Percentiles rank a stretch among this genome's conserved stretches.
Conservation (phyloP, 1,284 basidiomycete species). For the Boletus austroedulis region DNA sequence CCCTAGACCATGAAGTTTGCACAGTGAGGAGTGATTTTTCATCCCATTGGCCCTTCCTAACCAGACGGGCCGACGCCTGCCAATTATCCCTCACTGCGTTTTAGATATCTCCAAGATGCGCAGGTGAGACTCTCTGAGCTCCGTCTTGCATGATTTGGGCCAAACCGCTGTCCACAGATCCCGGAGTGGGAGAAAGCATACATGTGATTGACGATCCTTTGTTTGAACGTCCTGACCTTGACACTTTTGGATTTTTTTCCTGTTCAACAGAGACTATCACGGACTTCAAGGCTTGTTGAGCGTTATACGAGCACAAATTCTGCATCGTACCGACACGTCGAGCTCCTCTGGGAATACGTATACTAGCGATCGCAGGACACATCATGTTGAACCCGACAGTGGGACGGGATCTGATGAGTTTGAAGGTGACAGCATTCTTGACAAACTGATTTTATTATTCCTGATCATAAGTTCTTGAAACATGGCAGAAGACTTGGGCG, state of each 20-base stretch:
- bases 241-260: background rate
- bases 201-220: conserved; percentile 47
- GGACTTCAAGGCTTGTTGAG: conserved; percentile 68
- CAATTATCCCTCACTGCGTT: too few species aligned
- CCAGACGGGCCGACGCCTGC: too few species aligned
- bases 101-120: conserved; percentile 65
- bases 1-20: conserved; percentile 51
- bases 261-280: conserved; percentile 59
- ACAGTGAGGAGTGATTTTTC: conserved; percentile 38
- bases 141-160: background rate
- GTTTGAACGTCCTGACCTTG: background rate
- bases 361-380: background rate
- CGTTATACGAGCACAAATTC: conserved; percentile 43
- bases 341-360: conserved; percentile 9
- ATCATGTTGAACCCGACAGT: background rate
- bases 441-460: background rate
- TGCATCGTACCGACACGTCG: conserved; percentile 25
- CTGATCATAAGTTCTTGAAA: background rate
- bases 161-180: conserved; percentile 42
- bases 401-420: background rate
- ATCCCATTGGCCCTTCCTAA: conserved; percentile 8
- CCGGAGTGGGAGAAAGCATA: conserved; percentile 83
- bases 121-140: conserved; percentile 44
- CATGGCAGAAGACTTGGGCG: conserved; percentile 4
- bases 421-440: conserved; percentile 8